Evolutionary conservation across 768 basidiomycete species (phyloP).

Genomic region (Clitopilus hobsonii): DNA sequence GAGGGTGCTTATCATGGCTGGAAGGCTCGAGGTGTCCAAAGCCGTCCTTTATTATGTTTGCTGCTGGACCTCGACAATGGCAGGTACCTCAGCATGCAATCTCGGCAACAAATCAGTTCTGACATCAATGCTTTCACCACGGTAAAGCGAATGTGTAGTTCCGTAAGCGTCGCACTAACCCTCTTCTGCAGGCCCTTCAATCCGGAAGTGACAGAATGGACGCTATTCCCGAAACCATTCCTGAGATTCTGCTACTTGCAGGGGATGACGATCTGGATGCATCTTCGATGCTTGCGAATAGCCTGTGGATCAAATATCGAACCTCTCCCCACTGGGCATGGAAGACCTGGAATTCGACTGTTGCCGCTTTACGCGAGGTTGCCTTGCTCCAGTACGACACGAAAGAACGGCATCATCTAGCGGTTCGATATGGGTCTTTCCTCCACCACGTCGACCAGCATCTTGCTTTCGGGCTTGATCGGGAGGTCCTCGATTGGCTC

Average conservation of each 20-base stretch:
- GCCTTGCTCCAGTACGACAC: conserved; percentile 49
- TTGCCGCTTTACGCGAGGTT: conserved; percentile 69
- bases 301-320: conserved; percentile 80
- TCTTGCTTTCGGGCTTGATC: conserved; percentile 68
- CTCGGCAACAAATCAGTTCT: conserved; percentile 54
- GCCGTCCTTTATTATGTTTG: conserved; percentile 56
- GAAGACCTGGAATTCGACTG: conserved; percentile 81
- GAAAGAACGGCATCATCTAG: conserved; percentile 43
- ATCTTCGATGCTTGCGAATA: conserved; percentile 66
- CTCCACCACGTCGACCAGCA: conserved; percentile 73
- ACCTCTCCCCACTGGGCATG: conserved; percentile 70
- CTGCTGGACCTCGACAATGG: conserved; percentile 64
- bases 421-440: conserved; percentile 65
- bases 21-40: conserved; percentile 62
- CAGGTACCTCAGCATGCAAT: conserved; percentile 45
- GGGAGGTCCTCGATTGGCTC: conserved; percentile 70
- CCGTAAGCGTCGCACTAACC: background rate
- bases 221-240: conserved; percentile 41
- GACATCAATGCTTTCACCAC: conserved; percentile 61
- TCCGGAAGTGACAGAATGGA: conserved; percentile 35
- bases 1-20: conserved; percentile 58
- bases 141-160: conserved; percentile 30
- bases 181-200: conserved; percentile 38
- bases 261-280: conserved; percentile 55
- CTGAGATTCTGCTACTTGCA: conserved; percentile 66